These are phyloP conservation scores for Otatea glauca DNA, from an alignment of 176 grass and related monocot genomes.

Conservation along the genomic window DNA sequence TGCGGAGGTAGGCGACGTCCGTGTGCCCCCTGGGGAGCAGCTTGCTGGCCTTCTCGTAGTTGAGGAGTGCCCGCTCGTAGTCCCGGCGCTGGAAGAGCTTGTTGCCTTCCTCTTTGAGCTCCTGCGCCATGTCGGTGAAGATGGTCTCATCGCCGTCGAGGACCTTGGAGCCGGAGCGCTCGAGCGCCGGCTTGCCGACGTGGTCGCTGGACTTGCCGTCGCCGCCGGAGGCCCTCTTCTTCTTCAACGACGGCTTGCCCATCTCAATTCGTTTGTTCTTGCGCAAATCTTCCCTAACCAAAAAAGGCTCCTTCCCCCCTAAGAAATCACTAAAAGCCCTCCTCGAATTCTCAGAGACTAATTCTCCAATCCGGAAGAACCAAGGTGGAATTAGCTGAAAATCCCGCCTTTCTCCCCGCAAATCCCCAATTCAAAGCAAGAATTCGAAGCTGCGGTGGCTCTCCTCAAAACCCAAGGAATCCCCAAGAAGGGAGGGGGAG, in stretches of 20 bases:
- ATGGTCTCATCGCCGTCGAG: slow-evolving; percentile 76
- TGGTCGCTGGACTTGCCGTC: slow-evolving; percentile 42
- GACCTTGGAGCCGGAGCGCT: slow-evolving; percentile 63
- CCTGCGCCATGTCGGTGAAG: slow-evolving; percentile 74
- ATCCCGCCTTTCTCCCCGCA: not conserved
- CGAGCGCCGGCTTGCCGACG: slow-evolving; percentile 43
- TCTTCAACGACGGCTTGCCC: slow-evolving; percentile 86
- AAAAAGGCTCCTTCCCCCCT: not conserved
- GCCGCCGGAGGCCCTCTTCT: slow-evolving; percentile 56
- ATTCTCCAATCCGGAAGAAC: not conserved
- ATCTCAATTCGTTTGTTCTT: slow-evolving; percentile 37
- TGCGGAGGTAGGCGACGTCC: slow-evolving; percentile 71
- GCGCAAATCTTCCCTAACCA: slow-evolving; percentile 17
- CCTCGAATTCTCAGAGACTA: slow-evolving; percentile 1
- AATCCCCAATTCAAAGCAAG: not conserved
- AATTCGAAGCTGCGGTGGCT: not conserved
- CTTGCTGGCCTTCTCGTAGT: slow-evolving; percentile 88
- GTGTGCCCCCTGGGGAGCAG: slow-evolving; percentile 63
- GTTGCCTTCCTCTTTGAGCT: slow-evolving; percentile 82
- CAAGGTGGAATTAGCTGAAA: slow-evolving; percentile 22
- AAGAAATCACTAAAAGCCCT: not conserved
- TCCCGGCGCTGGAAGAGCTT: slow-evolving; percentile 85
- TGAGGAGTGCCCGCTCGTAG: slow-evolving; percentile 69
- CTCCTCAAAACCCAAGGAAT: slow-evolving; percentile 10
- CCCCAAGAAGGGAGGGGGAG: slow-evolving; percentile 23